Evolutionary conservation across 164 flowering plant species (phyloP), one percentile per base, ranked within the genome.

Genomic region (Magnolia kwangsiensis): DNA sequence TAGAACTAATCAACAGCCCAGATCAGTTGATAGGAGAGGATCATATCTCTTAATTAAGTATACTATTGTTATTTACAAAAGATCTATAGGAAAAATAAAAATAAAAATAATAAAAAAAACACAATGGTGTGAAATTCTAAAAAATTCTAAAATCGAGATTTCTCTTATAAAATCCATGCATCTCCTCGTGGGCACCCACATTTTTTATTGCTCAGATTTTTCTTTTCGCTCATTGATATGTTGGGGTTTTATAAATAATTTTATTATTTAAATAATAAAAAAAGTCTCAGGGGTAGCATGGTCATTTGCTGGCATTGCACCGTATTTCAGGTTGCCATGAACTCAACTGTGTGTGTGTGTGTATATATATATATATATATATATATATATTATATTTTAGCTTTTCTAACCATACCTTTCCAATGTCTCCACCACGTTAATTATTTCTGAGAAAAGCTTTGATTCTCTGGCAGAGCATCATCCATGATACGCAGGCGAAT

Each of bases 161-260:
- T 71, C 50, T 78, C 66, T 67, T 78, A 29, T 63, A 74, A 50
- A 58, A 73, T 63, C 73, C 73, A 69, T 74, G 76, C 76, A n/a
- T n/a, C 7, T 31, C 79, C 79, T 65, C 72, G 66, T 67, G 71
- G 76, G 72, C 68, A 78, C 72, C 20, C 67, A 13, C 45, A 31
- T 65, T 21, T 78, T 77, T 77, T 72, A 18, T 37, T n/a, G 19
- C 13, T 77, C 7, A 49, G 23, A 9, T 23, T 21, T 37, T 37
- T 37, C 45, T 37, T 37, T 71, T 65, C 71, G 70, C 59, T 59
- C 20, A 9, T 65, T 16, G 8, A 70, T 69, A 29, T 49, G 5
- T 24, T 66, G 4, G 4, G 2, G 21, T 63, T 63, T 37, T 63
- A 63, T 16, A 63, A 18, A 6, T 63, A 20, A 18, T 18, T 63